phyloP scores from a whole-genome alignment of 371 early-diverging fungal species.

The Mucor velutinosus region DNA sequence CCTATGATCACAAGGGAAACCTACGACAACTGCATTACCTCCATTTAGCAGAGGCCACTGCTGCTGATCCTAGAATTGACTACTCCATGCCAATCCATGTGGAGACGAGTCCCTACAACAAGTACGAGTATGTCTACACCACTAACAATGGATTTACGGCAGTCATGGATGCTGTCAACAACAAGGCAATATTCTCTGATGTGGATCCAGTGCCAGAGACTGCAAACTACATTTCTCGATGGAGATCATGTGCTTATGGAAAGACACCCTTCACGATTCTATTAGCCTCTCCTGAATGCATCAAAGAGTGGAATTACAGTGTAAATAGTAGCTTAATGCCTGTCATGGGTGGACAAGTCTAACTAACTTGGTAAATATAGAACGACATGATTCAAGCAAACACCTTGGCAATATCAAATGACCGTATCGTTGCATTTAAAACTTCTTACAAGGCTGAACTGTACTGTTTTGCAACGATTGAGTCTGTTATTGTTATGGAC shows the following conservation, averaged over 20 bases:
- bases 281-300: conserved; percentile 15
- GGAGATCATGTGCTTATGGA: conserved; percentile 19
- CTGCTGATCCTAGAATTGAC: conserved; percentile 1
- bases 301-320: conserved; percentile 11
- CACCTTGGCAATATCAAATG: conserved; percentile 3
- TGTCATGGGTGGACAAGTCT: background rate
- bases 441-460: background rate
- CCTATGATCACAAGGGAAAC: background rate
- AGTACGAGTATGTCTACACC: conserved; percentile 10
- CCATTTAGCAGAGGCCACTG: conserved; percentile 1
- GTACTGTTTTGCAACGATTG: conserved; percentile 14
- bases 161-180: conserved; percentile 6
- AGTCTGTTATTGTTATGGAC: conserved; percentile 10
- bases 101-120: conserved; percentile 9
- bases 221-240: conserved; percentile 10
- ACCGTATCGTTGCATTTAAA: conserved; percentile 20
- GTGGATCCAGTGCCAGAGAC: background rate
- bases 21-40: background rate
- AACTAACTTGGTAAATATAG: background rate
- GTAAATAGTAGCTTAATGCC: background rate
- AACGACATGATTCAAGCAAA: background rate
- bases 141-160: conserved; percentile 22
- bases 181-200: conserved; percentile 1
- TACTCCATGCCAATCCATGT: conserved; percentile 25
- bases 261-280: background rate